phyloP scores from a whole-genome alignment of 2,329 filamentous ascomycete genomes.

The Diaporthe eres region DNA sequence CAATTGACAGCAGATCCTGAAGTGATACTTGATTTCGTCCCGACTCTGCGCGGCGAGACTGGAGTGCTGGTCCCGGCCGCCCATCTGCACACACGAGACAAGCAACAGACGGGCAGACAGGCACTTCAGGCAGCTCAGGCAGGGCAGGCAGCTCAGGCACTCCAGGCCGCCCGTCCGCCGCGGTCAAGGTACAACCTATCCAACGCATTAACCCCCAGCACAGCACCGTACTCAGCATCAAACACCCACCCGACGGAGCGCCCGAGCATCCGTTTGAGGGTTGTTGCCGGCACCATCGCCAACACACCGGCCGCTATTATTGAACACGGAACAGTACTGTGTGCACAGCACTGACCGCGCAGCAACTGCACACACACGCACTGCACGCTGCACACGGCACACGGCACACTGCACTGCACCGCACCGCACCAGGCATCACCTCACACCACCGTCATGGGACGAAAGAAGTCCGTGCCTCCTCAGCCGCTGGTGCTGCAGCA shows the following conservation, averaged over 20 bases:
- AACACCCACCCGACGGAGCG: constrained; percentile 19
- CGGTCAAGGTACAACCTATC: constrained; percentile 23
- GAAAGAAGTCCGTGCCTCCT: constrained; percentile 41
- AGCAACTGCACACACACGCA: background rate
- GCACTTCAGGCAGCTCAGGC: background rate
- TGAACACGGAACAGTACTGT: constrained; percentile 12
- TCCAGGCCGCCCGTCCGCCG: background rate
- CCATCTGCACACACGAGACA: constrained; percentile 16
- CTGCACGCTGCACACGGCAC: background rate
- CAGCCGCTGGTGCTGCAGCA: constrained; percentile 34
- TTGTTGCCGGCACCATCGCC: constrained; percentile 30
- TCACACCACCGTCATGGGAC: constrained; percentile 38
- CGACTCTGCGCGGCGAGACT: constrained; percentile 10
- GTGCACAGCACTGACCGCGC: constrained; percentile 3
- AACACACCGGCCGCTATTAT: constrained; percentile 16
- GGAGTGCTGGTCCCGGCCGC: constrained; percentile 26
- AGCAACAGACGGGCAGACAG: background rate
- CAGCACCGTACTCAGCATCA: constrained; percentile 25
- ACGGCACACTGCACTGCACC: background rate
- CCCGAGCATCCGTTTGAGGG: constrained; percentile 31
- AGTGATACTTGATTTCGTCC: constrained; percentile 19
- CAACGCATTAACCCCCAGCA: constrained; percentile 26
- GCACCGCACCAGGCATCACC: constrained; percentile 5
- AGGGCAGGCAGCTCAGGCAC: background rate
- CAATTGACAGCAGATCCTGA: constrained; percentile 13